A percentile compares a stretch with the other conserved stretches of the same genome.
phyloP scores from a whole-genome alignment of 2,329 filamentous ascomycete genomes.

The Thielaviopsis populi region DNA sequence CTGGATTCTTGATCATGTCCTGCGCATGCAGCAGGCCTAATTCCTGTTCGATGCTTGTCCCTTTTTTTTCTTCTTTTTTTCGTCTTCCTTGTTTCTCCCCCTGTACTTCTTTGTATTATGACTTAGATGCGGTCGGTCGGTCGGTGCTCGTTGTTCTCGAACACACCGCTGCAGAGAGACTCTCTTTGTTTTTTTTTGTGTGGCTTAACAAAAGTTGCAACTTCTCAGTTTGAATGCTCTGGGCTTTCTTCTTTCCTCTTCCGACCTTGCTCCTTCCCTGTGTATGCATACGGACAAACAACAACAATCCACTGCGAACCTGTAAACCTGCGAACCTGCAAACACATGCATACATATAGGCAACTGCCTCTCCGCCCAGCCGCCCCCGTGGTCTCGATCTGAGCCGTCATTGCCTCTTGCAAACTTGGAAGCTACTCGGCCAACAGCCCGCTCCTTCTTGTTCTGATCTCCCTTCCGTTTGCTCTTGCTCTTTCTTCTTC shows the following conservation, averaged over 20 bases:
- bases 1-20: background rate
- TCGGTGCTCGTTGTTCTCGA: background rate
- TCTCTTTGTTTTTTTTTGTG: background rate
- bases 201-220: background rate
- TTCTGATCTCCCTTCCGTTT: background rate
- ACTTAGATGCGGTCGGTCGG: background rate
- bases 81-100: background rate
- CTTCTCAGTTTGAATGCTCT: background rate
- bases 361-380: background rate
- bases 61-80: background rate
- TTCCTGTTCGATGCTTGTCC: background rate
- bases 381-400: background rate
- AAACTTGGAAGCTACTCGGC: background rate
- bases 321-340: too few relatives aligned
- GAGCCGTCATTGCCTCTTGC: background rate
- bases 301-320: background rate
- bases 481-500: background rate
- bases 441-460: background rate
- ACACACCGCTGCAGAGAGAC: background rate
- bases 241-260: background rate
- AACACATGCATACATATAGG: background rate
- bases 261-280: background rate
- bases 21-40: conserved; percentile 1
- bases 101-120: background rate
- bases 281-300: background rate